phyloP scores from a whole-genome alignment of 1,284 basidiomycete genomes.

The Rhizoctonia solani region DNA sequence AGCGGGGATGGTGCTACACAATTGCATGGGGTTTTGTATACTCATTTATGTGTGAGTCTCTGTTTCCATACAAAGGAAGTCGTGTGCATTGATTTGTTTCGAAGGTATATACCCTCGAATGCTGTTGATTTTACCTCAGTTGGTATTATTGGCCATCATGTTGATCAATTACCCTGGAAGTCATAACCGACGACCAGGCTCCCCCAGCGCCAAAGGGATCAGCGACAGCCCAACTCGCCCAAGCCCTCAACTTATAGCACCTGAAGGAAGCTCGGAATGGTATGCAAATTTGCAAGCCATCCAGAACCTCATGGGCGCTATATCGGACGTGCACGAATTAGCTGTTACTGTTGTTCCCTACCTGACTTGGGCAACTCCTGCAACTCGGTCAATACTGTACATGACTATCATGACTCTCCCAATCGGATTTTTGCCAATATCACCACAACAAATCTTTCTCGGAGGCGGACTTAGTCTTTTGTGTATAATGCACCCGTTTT shows the following conservation, averaged over 20 bases:
- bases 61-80: neutral
- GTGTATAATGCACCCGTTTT: conserved; percentile 56
- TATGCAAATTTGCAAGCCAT: conserved; percentile 76
- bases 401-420: conserved; percentile 43
- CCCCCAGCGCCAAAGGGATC: neutral
- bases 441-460: conserved; percentile 65
- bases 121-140: conserved; percentile 65
- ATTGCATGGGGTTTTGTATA: conserved; percentile 67
- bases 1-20: conserved; percentile 66
- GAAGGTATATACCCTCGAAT: conserved; percentile 70
- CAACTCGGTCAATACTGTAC: conserved; percentile 58
- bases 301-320: conserved; percentile 77
- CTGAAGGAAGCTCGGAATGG: conserved; percentile 68
- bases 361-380: conserved; percentile 57
- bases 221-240: conserved; percentile 29
- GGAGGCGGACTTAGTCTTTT: conserved; percentile 60
- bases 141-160: conserved; percentile 58
- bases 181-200: conserved; percentile 4
- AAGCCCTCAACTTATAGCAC: conserved; percentile 43
- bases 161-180: conserved; percentile 53
- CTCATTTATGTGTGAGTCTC: conserved; percentile 66
- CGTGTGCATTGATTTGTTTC: neutral
- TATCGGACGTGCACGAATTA: conserved; percentile 60
- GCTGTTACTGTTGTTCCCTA: conserved; percentile 47
- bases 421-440: conserved; percentile 54